phyloP scores from a whole-genome alignment of 345 rosid species.

The Aegle marmelos region DNA sequence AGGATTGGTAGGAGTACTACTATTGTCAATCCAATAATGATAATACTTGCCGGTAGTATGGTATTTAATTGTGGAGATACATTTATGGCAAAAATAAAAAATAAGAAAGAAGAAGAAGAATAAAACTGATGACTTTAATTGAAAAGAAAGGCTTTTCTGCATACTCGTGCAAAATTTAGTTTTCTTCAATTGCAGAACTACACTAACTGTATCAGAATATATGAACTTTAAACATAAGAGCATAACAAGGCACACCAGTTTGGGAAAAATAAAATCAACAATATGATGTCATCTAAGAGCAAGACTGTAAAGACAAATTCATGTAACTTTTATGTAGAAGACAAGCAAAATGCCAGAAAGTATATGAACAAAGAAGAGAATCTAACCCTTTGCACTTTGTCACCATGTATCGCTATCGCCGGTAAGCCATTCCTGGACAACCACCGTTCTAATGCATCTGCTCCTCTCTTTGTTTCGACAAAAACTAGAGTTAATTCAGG shows the following conservation, averaged over 20 bases:
- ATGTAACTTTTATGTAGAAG: not conserved
- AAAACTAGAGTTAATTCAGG: constrained; percentile 45
- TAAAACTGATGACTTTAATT: not conserved
- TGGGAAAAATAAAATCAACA: not conserved
- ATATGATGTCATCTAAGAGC: not conserved
- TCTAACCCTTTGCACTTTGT: constrained; percentile 49
- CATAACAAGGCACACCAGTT: not conserved
- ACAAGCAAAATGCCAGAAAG: not conserved
- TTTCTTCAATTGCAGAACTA: not conserved
- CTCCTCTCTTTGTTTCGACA: constrained; percentile 58
- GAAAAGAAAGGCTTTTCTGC: not conserved
- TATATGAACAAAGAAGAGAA: not conserved
- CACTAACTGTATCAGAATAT: not conserved
- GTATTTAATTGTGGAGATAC: not conserved
- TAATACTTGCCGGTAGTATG: not conserved
- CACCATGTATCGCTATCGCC: constrained; percentile 53
- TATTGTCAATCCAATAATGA: not conserved
- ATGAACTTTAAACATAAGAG: not conserved
- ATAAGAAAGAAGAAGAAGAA: not conserved
- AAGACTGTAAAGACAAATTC: not conserved
- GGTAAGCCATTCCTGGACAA: constrained; percentile 36
- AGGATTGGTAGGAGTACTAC: not conserved
- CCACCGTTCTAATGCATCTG: constrained; percentile 48
- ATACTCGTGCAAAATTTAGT: not conserved
- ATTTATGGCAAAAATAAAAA: not conserved